Evolutionary conservation across 495 filamentous ascomycete species (phyloP), one percentile per base, ranked within the genome.

Genomic region (Penicillium malachiteum): DNA sequence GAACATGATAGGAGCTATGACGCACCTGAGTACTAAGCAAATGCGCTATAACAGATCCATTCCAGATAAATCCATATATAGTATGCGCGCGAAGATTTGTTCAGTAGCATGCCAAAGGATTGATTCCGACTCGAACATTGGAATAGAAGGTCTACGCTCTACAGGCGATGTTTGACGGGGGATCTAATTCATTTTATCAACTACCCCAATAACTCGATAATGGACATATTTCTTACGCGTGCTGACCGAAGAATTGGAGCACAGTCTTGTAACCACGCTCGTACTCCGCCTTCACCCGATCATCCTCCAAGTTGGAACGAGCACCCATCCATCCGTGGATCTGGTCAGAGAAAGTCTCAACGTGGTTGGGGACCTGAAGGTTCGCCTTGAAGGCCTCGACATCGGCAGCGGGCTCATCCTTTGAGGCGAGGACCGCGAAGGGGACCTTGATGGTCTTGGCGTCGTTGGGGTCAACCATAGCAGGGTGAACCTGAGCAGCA

Each of bases 271-370:
- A 96, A 0, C 89, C 91, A 12, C 88, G 74, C 72, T 84, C 81
- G 69, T 95, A 96, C 75, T 92, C 90, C 64, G 77, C 79, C 68
- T 79, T 84, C 40, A 90, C 86, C 54, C 80, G 78, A 6, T 72
- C 72, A 60, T 95, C 73, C 52, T 85, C 81, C 37, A 95, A 66
- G 65, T 94, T 79, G 17, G 74, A 77, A 21, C 89, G 76, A 5
- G 92, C 92, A 16, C 88, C 90, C 92, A 96, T 96, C 83, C 86
- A 96, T 31, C 92, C 91, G 72, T 96, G 91, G 45, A 95, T 82
- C 80, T 95, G 90, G 58, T 88, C 85, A 9, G 70, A 56, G 63
- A 90, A 96, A 33, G 80, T 92, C 82, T 94, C 87, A 16, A 96
- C 84, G 63, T 89, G 77, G 61, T 91, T 87, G 51, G 84, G 76